These are phyloP conservation scores for Durio zibethinus DNA, from an alignment of 345 rosid species.

Conservation along the genomic window DNA sequence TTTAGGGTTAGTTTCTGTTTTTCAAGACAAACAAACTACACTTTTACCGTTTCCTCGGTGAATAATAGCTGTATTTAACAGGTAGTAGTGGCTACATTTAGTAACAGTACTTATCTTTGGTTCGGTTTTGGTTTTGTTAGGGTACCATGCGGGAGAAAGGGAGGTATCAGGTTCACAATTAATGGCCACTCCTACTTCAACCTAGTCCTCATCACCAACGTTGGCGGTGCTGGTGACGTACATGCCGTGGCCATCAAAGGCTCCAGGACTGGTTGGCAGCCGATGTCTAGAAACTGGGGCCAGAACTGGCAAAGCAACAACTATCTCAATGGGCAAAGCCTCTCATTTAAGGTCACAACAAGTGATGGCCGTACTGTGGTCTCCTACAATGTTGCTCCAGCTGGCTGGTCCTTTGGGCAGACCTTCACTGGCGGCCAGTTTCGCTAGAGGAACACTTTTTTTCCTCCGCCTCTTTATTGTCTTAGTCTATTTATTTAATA, in stretches of 20 bases:
- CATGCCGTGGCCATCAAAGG: conserved; percentile 60
- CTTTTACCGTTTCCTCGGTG: not conserved
- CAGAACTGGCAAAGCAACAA: conserved; percentile 81
- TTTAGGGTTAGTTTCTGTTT: not conserved
- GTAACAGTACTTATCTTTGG: not conserved
- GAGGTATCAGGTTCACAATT: conserved; percentile 72
- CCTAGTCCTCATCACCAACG: conserved; percentile 67
- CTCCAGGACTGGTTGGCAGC: conserved; percentile 68
- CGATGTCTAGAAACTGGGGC: conserved; percentile 86
- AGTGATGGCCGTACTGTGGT: conserved; percentile 60
- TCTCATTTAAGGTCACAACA: conserved; percentile 71
- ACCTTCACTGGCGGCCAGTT: conserved; percentile 60
- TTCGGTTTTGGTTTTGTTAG: conserved; percentile 22
- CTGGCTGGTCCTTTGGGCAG: conserved; percentile 81
- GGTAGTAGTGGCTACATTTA: not conserved
- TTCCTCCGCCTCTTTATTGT: not conserved
- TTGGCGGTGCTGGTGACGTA: conserved; percentile 81
- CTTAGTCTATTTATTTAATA: not conserved
- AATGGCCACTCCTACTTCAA: conserved; percentile 86
- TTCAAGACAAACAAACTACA: not conserved
- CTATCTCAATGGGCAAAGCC: conserved; percentile 64
- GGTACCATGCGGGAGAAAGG: conserved; percentile 64
- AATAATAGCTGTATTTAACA: not conserved
- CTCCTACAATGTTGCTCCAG: conserved; percentile 57
- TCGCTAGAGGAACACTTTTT: conserved; percentile 21